Evolutionary conservation across 345 rosid species (phyloP).

Genomic region (Salix arbutifolia): DNA sequence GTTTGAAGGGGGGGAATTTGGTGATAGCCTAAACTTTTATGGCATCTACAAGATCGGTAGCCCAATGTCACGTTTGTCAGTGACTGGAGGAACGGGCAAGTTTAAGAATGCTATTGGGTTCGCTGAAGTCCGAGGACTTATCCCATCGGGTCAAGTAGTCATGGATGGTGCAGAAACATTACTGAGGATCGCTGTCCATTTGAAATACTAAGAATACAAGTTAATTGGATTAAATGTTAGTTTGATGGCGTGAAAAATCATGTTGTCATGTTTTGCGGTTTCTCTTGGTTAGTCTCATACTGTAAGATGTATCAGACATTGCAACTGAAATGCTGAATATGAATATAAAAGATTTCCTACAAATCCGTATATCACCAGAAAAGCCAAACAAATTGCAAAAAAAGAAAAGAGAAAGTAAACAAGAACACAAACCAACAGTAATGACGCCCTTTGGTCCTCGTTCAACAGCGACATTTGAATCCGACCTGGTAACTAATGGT

Average conservation of each 20-base stretch:
- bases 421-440: not conserved
- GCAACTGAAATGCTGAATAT: not conserved
- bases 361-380: not conserved
- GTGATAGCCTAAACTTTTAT: conserved; percentile 83
- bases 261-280: conserved; percentile 1
- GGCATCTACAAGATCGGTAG: conserved; percentile 72
- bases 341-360: not conserved
- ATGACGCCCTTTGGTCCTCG: not conserved
- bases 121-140: conserved; percentile 63
- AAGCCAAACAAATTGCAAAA: not conserved
- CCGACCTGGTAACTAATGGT: not conserved
- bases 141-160: conserved; percentile 66
- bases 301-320: not conserved
- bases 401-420: not conserved
- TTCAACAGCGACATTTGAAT: not conserved
- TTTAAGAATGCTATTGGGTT: conserved; percentile 61
- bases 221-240: not conserved
- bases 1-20: conserved; percentile 91
- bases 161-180: conserved; percentile 67
- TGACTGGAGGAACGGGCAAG: conserved; percentile 89
- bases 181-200: conserved; percentile 62
- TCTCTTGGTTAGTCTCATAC: conserved; percentile 5
- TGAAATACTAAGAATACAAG: conserved; percentile 33
- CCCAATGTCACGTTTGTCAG: conserved; percentile 66
- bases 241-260: conserved; percentile 14